phyloP scores from a whole-genome alignment of 2,329 filamentous ascomycete species.

The Lachnellula suecica region DNA sequence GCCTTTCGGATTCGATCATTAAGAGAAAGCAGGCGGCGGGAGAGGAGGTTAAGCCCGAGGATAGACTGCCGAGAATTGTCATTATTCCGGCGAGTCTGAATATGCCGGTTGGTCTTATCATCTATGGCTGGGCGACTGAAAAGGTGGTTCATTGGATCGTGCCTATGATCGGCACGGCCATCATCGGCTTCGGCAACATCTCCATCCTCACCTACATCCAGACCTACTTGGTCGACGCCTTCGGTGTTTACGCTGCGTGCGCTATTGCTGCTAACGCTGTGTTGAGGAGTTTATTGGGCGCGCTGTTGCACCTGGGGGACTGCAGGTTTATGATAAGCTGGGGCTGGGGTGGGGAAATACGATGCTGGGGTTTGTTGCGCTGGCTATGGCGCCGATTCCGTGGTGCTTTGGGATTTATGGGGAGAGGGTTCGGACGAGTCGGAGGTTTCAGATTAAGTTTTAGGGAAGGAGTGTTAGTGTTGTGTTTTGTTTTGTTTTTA shows the following conservation, averaged over 20 bases:
- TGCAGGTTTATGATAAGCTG: conserved; percentile 40
- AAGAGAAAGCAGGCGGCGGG: conserved; percentile 41
- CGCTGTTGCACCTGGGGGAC: conserved; percentile 46
- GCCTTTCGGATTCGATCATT: conserved; percentile 41
- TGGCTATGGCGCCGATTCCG: conserved; percentile 44
- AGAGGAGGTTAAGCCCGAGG: conserved; percentile 33
- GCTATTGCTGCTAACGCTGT: conserved; percentile 40
- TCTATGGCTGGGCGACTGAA: conserved; percentile 46
- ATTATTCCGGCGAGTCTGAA: conserved; percentile 37
- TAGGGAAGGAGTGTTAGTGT: too few relatives aligned
- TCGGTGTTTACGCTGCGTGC: conserved; percentile 38
- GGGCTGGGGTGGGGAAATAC: conserved; percentile 47
- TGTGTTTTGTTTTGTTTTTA: too few relatives aligned
- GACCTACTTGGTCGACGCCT: conserved; percentile 48
- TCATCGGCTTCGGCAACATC: conserved; percentile 38
- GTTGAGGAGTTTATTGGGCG: conserved; percentile 50
- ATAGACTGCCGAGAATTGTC: conserved; percentile 42
- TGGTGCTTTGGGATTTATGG: conserved; percentile 3
- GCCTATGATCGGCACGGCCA: conserved; percentile 36
- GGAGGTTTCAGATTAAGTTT: too few relatives aligned
- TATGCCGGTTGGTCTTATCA: conserved; percentile 46
- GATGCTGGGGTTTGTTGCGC: conserved; percentile 46
- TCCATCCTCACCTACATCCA: conserved; percentile 11
- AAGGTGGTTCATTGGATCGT: conserved; percentile 41
- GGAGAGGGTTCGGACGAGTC: conserved; percentile 3